Evolutionary conservation across 2,329 filamentous ascomycete genomes (phyloP), one percentile per base, ranked within the genome.

Genomic region (Aureobasidium sp.): DNA sequence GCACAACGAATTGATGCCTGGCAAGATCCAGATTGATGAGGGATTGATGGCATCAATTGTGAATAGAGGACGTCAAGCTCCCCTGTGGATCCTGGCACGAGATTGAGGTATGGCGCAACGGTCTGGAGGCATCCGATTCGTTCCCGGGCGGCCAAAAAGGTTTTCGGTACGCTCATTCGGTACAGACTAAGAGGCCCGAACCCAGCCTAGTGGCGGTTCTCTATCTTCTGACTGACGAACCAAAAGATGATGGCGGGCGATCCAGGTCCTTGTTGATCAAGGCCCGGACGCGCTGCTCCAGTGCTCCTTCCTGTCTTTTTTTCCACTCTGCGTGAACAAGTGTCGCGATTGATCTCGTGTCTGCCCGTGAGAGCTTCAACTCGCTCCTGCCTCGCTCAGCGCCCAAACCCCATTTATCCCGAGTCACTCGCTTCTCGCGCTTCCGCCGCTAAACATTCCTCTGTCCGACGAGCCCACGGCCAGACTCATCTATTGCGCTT

Each of bases 191-290:
- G 44, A 61, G 57, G 57, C 57, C 57, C 57, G 57, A 51, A 48
- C 57, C 57, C 57, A 61, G 57, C 57, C 57, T 61, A 61, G 57
- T 61, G 57, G 57, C 57, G 46, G 57, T 61, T 61, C 57, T 46
- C 57, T 61, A 61, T 61, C 57, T 48, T 59, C 55, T 59, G 41
- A 20, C 20, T 20, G 20, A 59, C 32, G 44, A 51, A 60, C 44
- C 37, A 44, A 57, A 36, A 61, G 57, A 61, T 43, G 41, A 44
- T 37, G 57, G 47, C 57, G 57, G 57, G 46, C 57, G 57, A 61
- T 61, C 57, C 34, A 61, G 57, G 57, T 61, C 57, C 37, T 10
- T 26, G 46, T 52, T 61, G 37, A 61, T 61, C 57, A 61, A 61
- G 57, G 46, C 57, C 32, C 46, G 46, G 57, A 43, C 57, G 36